Evolutionary conservation across 129 eudicot species (phyloP), one percentile per base, ranked within the genome.

Genomic region (Flaveria ramosissima): DNA sequence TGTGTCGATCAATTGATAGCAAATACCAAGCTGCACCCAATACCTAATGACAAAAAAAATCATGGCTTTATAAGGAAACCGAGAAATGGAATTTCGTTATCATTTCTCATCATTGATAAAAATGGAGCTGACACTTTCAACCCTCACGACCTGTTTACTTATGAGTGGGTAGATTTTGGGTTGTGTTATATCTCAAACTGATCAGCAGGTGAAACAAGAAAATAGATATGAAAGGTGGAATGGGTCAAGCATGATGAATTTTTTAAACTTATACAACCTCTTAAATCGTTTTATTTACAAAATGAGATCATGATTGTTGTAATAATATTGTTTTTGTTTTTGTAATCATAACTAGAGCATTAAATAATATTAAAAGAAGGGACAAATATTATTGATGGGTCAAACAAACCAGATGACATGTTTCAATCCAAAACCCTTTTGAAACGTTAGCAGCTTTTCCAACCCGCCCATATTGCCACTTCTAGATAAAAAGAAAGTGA

Each of bases 1-100:
- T 76, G 81, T 91, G 92, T n/a, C 97, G 92, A 70, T 95, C 99
- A 83, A 95, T 86, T 30, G 99, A 95, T 63, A 92, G 78, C 78
- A 95, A 85, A 80, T 95, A 95, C 99, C 99, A 95, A 70, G 99
- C 87, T 65, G 99, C 99, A 61, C 99, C 99, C 59, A 95, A 70
- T 51, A 95, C 99, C 99, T 92, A 67, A 50, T 81, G 60, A 68
- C 42, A 63, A 75, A 57, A 0, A 73, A 65, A 52, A 21, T 13
- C 57, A 65, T 45, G 55, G 52, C 32, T 71, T 52, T 55, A 23
- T 32, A 7, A 47, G 14, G 53, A 70, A 74, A 62, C 72, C 36
- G 1, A 36, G 57, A 51, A 36, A 23, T 7, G 4, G 27, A 9
- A 46, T 12, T 46, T 45, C 50, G 32, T 47, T 19, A 27, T 52